Conservation (phyloP, 805 yeast genomes). For the Myxozyma melibiosi region DNA sequence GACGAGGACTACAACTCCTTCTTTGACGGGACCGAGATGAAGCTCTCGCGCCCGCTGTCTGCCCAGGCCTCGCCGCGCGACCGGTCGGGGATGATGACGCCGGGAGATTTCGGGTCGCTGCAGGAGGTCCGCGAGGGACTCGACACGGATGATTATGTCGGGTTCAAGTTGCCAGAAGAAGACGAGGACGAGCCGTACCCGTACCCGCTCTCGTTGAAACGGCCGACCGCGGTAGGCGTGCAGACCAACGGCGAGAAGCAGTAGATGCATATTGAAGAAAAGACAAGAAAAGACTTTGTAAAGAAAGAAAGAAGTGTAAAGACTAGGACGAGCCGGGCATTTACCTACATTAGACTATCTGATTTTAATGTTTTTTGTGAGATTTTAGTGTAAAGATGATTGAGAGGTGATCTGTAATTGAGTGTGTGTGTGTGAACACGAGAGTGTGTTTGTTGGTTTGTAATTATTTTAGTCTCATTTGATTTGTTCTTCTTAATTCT, state of each 20-base stretch:
- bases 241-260: not conserved
- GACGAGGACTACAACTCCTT: conserved; percentile 38
- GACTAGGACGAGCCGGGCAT: too few relatives aligned
- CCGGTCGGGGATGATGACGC: conserved; percentile 80
- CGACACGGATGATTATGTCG: conserved; percentile 70
- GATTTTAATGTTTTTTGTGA: too few relatives aligned
- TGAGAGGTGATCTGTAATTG: too few relatives aligned
- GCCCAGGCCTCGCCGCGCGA: conserved; percentile 97
- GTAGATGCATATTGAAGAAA: not conserved
- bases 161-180: conserved; percentile 47
- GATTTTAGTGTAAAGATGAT: too few relatives aligned
- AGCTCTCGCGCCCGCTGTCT: conserved; percentile 86
- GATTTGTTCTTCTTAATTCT: too few relatives aligned
- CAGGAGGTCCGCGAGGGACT: conserved; percentile 81
- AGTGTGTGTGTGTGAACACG: too few relatives aligned
- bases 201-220: conserved; percentile 36
- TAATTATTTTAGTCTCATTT: too few relatives aligned
- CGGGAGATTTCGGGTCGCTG: conserved; percentile 95
- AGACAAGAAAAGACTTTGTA: too few relatives aligned
- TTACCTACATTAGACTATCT: too few relatives aligned
- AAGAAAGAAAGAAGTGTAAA: too few relatives aligned
- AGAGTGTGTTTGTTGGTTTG: too few relatives aligned
- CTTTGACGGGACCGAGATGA: conserved; percentile 42
- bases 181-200: conserved; percentile 40
- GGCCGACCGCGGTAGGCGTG: conserved; percentile 6